Conservation (phyloP, 352 stramenopile genomes). For the Globisporangium viniferum region DNA sequence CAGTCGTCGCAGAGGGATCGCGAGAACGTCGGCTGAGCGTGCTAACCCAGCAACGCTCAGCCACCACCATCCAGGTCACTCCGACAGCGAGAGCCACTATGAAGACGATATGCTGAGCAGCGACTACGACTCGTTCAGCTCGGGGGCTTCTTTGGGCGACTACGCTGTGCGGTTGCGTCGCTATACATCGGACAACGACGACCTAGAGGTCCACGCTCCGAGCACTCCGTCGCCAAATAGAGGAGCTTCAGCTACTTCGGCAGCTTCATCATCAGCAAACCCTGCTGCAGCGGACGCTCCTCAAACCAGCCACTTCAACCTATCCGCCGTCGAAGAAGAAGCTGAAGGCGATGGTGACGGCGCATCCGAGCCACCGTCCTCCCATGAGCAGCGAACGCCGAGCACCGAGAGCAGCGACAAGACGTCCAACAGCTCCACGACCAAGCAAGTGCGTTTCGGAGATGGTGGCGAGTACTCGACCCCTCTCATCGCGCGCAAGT, state of each 20-base stretch:
- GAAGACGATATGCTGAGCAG: constrained; percentile 12
- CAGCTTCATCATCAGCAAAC: neutral
- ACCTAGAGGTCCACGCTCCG: neutral
- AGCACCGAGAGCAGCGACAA: constrained; percentile 56
- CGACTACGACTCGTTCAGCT: constrained; percentile 32
- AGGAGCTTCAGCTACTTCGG: neutral
- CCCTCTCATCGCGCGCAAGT: constrained; percentile 50
- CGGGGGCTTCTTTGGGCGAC: constrained; percentile 27
- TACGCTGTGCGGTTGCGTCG: constrained; percentile 15
- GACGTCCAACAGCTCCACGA: constrained; percentile 15
- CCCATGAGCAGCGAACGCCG: constrained; percentile 22
- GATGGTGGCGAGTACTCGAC: constrained; percentile 40
- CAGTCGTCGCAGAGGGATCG: neutral
- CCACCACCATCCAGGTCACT: neutral
- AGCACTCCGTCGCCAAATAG: neutral
- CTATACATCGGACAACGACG: neutral
- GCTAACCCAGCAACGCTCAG: constrained; percentile 2
- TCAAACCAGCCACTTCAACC: neutral
- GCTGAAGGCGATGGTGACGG: neutral
- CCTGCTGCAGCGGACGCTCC: neutral
- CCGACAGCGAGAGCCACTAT: constrained; percentile 21
- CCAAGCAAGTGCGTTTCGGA: constrained; percentile 58
- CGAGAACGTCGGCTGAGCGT: neutral
- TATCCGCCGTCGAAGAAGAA: constrained; percentile 2
- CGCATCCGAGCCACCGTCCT: neutral